A percentile compares a stretch with the other conserved stretches of the same genome.
These are phyloP conservation scores for Jatropha podagrica DNA, from an alignment of 441 rosid species.

Conservation along the genomic window DNA sequence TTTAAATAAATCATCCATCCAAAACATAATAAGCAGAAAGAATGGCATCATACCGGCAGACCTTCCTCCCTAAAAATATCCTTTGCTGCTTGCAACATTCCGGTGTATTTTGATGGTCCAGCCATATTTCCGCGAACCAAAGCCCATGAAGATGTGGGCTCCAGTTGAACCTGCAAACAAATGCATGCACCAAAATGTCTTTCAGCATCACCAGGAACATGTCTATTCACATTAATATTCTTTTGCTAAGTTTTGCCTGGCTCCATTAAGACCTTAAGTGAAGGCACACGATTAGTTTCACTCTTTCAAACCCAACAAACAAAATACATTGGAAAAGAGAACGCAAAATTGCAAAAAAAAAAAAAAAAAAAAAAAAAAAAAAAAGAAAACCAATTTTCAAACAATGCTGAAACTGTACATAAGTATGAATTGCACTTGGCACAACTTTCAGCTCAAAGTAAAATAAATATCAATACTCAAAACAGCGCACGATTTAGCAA, in stretches of 20 bases:
- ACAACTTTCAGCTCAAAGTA: neutral
- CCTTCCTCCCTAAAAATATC: slow-evolving; percentile 95
- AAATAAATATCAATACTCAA: neutral
- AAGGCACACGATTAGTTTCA: too few species aligned
- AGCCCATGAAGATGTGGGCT: slow-evolving; percentile 86
- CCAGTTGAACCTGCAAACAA: slow-evolving; percentile 78
- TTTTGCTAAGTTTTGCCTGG: neutral
- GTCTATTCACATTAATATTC: too few species aligned
- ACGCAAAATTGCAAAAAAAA: too few species aligned
- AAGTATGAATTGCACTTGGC: neutral
- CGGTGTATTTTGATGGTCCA: slow-evolving; percentile 75
- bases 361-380: neutral
- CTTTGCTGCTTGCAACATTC: slow-evolving; percentile 73
- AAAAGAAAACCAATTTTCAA: neutral
- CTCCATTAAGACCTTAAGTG: neutral
- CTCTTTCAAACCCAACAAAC: too few species aligned
- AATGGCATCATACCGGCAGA: slow-evolving; percentile 52
- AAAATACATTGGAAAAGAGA: too few species aligned
- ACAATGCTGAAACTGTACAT: neutral
- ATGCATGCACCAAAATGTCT: neutral
- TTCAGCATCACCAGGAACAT: neutral
- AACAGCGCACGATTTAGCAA: neutral
- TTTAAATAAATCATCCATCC: slow-evolving; percentile 14
- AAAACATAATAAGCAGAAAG: neutral
- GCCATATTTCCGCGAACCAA: slow-evolving; percentile 44